Conservation (phyloP, 352 stramenopile species). For the Phytophthora pinifolia region DNA sequence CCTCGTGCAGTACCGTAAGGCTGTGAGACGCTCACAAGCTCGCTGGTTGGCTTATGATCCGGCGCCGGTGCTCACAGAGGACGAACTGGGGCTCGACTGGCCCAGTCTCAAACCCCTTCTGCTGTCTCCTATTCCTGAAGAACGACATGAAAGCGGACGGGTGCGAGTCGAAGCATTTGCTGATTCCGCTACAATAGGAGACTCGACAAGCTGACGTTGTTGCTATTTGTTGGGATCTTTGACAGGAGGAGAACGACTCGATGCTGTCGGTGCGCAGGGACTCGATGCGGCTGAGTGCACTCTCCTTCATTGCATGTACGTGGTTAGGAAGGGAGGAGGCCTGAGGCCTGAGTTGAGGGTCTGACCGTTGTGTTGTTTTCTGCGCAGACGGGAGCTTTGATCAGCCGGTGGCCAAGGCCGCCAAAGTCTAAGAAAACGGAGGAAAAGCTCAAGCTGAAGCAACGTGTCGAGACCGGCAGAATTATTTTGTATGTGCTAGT, state of each 20-base stretch:
- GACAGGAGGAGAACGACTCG: slow-evolving; percentile 49
- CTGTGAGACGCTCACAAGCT: slow-evolving; percentile 57
- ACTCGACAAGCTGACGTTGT: slow-evolving; percentile 5
- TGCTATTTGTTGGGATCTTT: slow-evolving; percentile 7
- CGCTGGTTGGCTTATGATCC: slow-evolving; percentile 66
- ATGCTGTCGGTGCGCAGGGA: slow-evolving; percentile 42
- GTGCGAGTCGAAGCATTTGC: slow-evolving; percentile 19
- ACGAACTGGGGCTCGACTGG: slow-evolving; percentile 46
- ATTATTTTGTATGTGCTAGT: slow-evolving; percentile 34
- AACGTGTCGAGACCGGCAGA: slow-evolving; percentile 3
- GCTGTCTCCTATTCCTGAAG: slow-evolving; percentile 72
- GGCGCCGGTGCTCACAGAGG: slow-evolving; percentile 26
- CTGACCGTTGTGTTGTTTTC: no score
- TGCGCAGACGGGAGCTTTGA: slow-evolving; percentile 43
- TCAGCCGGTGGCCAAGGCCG: slow-evolving; percentile 26
- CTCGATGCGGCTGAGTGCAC: slow-evolving; percentile 33
- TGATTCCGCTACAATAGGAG: background rate
- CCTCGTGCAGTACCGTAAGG: slow-evolving; percentile 62
- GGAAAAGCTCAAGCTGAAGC: slow-evolving; percentile 8
- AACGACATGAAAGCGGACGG: slow-evolving; percentile 51
- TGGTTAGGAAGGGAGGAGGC: slow-evolving; percentile 6
- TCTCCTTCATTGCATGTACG: slow-evolving; percentile 53
- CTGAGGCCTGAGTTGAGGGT: slow-evolving; percentile 9
- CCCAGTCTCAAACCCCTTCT: slow-evolving; percentile 52
- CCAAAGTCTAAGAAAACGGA: slow-evolving; percentile 22